These are phyloP conservation scores for Excoecaria agallocha DNA, from an alignment of 345 rosid genomes.

Conservation along the genomic window DNA sequence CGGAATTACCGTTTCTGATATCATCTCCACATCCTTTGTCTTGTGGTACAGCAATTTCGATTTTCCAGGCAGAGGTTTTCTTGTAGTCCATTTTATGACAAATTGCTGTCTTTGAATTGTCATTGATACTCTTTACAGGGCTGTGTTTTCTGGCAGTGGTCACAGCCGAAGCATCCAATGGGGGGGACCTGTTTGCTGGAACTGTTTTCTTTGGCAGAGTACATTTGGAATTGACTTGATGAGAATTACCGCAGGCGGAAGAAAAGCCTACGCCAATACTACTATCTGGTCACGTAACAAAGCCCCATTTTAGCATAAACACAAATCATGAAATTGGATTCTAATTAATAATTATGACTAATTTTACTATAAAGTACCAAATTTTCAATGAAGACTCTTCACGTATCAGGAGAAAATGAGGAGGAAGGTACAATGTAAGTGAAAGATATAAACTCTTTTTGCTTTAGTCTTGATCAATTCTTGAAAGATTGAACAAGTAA, in stretches of 20 bases:
- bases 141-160: conserved; percentile 42
- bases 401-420: neutral
- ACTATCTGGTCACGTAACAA: conserved; percentile 49
- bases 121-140: conserved; percentile 34
- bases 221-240: conserved; percentile 39
- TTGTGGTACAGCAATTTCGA: conserved; percentile 32
- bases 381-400: neutral
- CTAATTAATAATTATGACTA: neutral
- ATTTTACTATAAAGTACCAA: neutral
- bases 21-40: conserved; percentile 27
- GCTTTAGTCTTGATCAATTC: neutral
- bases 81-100: conserved; percentile 25
- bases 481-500: neutral
- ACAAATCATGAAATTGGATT: neutral
- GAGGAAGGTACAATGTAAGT: neutral
- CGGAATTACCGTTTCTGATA: conserved; percentile 18
- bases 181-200: conserved; percentile 61
- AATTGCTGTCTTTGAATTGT: conserved; percentile 24
- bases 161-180: conserved; percentile 29
- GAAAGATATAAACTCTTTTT: neutral
- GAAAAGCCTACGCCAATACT: conserved; percentile 42
- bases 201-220: conserved; percentile 52
- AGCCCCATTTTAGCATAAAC: conserved; percentile 21
- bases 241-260: conserved; percentile 42
- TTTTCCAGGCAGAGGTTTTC: conserved; percentile 34